These are phyloP conservation scores for Thoreauomyces humboldtii DNA, from an alignment of 192 early-diverging fungal genomes.

Conservation along the genomic window DNA sequence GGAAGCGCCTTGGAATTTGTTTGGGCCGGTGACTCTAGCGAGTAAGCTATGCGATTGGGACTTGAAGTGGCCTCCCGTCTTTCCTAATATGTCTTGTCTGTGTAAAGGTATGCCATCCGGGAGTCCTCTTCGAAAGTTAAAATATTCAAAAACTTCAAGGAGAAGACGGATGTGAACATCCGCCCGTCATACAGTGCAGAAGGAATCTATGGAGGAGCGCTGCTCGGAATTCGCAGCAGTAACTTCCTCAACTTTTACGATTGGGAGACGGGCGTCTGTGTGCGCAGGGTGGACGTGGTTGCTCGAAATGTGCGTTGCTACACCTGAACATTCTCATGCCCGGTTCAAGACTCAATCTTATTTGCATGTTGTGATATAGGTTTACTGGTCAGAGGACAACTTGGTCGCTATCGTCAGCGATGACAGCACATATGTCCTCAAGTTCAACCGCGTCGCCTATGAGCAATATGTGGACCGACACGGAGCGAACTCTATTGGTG, in stretches of 20 bases:
- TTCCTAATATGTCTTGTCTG: no score
- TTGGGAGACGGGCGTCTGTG: constrained; percentile 90
- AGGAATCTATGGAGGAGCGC: constrained; percentile 89
- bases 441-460: constrained; percentile 87
- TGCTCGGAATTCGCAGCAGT: constrained; percentile 83
- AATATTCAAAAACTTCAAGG: constrained; percentile 95
- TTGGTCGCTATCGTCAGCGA: constrained; percentile 89
- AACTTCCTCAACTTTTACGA: constrained; percentile 93
- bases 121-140: constrained; percentile 88
- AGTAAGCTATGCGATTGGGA: constrained; percentile 30
- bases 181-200: constrained; percentile 72
- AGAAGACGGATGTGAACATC: constrained; percentile 72
- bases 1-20: constrained; percentile 94
- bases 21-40: constrained; percentile 94
- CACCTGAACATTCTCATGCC: background rate
- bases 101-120: constrained; percentile 81
- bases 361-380: constrained; percentile 24
- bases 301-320: constrained; percentile 57
- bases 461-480: constrained; percentile 66
- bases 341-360: constrained; percentile 12
- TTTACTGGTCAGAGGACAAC: constrained; percentile 96
- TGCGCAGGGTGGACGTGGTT: constrained; percentile 92
- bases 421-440: constrained; percentile 92
- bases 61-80: background rate
- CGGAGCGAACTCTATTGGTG: constrained; percentile 63